These are phyloP conservation scores for Diaporthe batatas DNA, from an alignment of 2,329 filamentous ascomycete species.

Conservation along the genomic window DNA sequence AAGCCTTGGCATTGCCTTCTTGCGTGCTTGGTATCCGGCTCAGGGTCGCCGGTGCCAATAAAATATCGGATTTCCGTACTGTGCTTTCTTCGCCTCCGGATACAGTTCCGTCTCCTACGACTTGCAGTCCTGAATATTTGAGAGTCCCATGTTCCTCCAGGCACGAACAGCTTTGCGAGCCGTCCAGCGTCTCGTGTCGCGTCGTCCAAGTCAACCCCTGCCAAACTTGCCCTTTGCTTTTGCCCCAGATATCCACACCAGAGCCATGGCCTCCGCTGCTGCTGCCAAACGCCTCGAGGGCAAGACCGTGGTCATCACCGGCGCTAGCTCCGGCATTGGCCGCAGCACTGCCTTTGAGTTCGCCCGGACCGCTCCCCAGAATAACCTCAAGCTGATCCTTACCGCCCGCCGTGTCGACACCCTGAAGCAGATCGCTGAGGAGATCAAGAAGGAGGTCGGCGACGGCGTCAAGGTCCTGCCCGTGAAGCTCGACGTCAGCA, in stretches of 20 bases:
- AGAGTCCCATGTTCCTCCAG: constrained; percentile 35
- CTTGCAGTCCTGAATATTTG: background rate
- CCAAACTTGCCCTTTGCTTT: constrained; percentile 11
- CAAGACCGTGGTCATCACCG: constrained; percentile 94
- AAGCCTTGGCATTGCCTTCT: constrained; percentile 36
- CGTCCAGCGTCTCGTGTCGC: constrained; percentile 33
- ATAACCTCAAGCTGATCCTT: constrained; percentile 84
- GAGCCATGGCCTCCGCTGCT: constrained; percentile 69
- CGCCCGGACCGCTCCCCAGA: constrained; percentile 82
- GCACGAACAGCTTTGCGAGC: constrained; percentile 34
- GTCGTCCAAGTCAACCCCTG: constrained; percentile 1
- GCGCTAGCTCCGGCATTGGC: constrained; percentile 94
- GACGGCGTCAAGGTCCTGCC: constrained; percentile 85
- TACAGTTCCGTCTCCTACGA: background rate
- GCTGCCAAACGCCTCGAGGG: constrained; percentile 87
- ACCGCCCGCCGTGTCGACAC: constrained; percentile 89
- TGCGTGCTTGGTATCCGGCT: constrained; percentile 35
- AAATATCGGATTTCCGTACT: constrained; percentile 1
- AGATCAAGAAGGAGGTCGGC: constrained; percentile 83
- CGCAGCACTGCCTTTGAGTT: constrained; percentile 89
- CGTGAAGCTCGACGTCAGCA: constrained; percentile 89
- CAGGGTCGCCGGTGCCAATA: constrained; percentile 24
- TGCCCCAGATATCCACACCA: constrained; percentile 13
- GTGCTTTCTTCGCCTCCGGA: constrained; percentile 5
- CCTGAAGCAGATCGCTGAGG: constrained; percentile 79